Evolutionary conservation across 495 filamentous ascomycete species (phyloP), one percentile per base, ranked within the genome.

Genomic region (Aspergillus cristatus): DNA sequence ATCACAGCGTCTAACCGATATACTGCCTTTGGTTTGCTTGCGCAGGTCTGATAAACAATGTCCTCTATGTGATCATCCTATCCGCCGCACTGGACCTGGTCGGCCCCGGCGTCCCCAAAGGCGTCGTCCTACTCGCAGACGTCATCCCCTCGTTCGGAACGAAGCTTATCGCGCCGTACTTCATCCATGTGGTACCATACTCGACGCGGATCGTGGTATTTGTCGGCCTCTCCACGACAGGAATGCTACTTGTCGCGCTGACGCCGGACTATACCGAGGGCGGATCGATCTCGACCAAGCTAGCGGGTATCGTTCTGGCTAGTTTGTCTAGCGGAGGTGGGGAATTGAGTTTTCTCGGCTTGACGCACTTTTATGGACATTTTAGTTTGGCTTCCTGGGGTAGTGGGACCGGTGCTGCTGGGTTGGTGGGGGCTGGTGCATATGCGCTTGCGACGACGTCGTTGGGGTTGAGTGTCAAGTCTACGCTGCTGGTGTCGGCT

Each of bases 61-160:
- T 98, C 53, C 83, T 95, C 61, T 98, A 97, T 57, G 89, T 98
- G 22, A 82, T 98, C 56, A 86, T 98, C 57, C 79, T 98, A 47
- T 88, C 88, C 11, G 83, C 91, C n/a, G 90, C 91, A 14, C 81
- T 94, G 42, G 91, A 98, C 55, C 81, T 98, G 40, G 91, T 97
- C 53, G 89, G 89, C 8, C 78, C 82, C 26, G 54, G 64, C 33
- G 68, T 94, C 1, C 91, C 90, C 18, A 96, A 95, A 58, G 86
- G 80, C 40, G 72, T 93, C 33, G 89, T 98, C 43, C 82, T 97
- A 28, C 84, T 98, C 41, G 86, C 87, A 43, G 85, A 94, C 58
- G 84, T 97, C 41, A 68, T 93, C 13, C 91, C 91, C 8, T 83
- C 82, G 13, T 94, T 98, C 61, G 50, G 79, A 14, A 86, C 82